Conservation (phyloP, 2,329 filamentous ascomycete species). For the Leptoxyphium fumago region DNA sequence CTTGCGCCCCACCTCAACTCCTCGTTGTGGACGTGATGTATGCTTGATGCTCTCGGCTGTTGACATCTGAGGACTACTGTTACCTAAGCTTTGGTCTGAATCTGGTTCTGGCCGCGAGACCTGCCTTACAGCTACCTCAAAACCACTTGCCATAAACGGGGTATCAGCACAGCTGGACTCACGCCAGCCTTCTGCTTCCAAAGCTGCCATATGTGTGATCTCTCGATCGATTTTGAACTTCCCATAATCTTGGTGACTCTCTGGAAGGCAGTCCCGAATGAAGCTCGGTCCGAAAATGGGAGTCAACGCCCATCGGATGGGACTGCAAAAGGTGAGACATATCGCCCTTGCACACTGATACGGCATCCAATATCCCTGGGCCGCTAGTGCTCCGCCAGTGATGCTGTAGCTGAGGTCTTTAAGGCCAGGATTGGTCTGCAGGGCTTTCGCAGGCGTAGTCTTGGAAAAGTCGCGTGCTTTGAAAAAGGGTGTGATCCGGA, state of each 20-base stretch:
- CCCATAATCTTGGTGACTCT: constrained; percentile 44
- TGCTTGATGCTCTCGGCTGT: no score
- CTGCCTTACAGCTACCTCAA: no score
- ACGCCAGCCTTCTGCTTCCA: constrained; percentile 25
- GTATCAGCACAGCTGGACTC: constrained; percentile 4
- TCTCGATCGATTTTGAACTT: constrained; percentile 26
- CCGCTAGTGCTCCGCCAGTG: constrained; percentile 77
- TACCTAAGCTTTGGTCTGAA: no score
- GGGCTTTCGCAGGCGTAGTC: constrained; percentile 79
- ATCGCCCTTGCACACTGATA: constrained; percentile 73
- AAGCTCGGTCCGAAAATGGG: constrained; percentile 83
- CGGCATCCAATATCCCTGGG: constrained; percentile 98
- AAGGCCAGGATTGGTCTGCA: constrained; percentile 54
- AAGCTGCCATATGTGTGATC: constrained; percentile 22
- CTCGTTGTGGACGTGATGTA: no score
- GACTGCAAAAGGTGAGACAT: constrained; percentile 76
- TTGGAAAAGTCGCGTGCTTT: constrained; percentile 80
- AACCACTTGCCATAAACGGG: no score
- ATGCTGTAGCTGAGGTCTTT: constrained; percentile 87
- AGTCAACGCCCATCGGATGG: constrained; percentile 71
- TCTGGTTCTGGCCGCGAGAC: no score
- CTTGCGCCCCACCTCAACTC: no score
- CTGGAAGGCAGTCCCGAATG: constrained; percentile 52
- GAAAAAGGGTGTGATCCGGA: constrained; percentile 89
- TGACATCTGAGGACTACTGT: no score